Percentiles rank a stretch among this genome's conserved stretches.
Evolutionary conservation across 2,329 filamentous ascomycete species (phyloP).

Genomic region (Coniella vitis): DNA sequence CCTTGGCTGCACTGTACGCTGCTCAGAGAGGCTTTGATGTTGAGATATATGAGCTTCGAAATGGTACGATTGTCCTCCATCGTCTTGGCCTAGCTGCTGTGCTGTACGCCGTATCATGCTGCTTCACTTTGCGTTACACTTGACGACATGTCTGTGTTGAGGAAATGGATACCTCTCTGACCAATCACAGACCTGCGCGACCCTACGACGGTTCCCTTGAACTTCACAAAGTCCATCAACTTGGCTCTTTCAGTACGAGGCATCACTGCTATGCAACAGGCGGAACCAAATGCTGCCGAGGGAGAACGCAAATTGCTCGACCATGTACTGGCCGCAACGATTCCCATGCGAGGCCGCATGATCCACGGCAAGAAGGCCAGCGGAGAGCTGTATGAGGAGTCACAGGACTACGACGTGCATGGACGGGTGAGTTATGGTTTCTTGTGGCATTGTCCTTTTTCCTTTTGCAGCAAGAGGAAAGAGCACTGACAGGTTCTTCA

Average conservation of each 20-base stretch:
- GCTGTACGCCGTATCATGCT: not conserved
- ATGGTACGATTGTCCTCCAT: conserved; percentile 51
- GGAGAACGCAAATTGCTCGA: conserved; percentile 62
- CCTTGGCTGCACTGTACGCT: conserved; percentile 86
- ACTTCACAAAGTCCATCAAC: conserved; percentile 99
- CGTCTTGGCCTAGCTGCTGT: not conserved
- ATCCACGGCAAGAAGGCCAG: conserved; percentile 67
- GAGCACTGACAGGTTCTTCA: not conserved
- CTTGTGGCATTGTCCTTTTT: not conserved
- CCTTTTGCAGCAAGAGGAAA: not conserved
- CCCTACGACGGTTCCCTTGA: conserved; percentile 73
- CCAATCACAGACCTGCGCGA: conserved; percentile 68
- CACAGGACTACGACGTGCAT: conserved; percentile 87
- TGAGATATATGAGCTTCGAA: conserved; percentile 87
- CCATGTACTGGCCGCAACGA: conserved; percentile 67
- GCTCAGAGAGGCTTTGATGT: conserved; percentile 82
- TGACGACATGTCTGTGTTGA: not conserved
- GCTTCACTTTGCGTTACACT: not conserved
- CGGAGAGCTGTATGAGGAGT: conserved; percentile 64
- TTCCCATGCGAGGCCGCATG: conserved; percentile 95
- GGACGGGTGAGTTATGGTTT: conserved; percentile 63
- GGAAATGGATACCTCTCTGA: not conserved
- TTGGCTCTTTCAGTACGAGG: conserved; percentile 89
- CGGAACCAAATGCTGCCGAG: conserved; percentile 25
- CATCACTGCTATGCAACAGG: conserved; percentile 75